Base-by-base conservation (phyloP, 176 grass and related monocot species). In the Saccharum officinarum region DNA sequence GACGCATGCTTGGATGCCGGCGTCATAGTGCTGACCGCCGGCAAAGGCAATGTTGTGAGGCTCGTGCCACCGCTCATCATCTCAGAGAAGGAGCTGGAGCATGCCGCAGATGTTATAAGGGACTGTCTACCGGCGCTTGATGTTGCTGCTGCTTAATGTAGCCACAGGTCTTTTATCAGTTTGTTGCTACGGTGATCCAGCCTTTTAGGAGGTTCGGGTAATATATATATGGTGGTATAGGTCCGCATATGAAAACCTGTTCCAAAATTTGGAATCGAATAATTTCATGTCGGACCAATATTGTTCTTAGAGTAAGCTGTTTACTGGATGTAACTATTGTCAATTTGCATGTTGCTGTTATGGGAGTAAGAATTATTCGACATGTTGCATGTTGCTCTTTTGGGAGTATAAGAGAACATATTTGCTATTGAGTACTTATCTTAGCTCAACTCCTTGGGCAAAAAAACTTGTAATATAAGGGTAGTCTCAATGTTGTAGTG, bases 41-140 rank as follows among this genome's bases (percentile, higher is more conserved):
- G 97, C 28, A 95, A 94, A 67, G 97, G 93, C 64, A 94, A 98
- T 86, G 97, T 98, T 0, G 86, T 95, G 17, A 89, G 97, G 86
- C 80, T 94, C 0, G 91, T 95, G 20, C 97, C 93, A 1, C 93
- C 91, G 5, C 86, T 95, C 52, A 85, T 94, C 82, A 84, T 98
- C 65, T 94, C 96, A 0, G 91, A 90, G 33, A 83, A 90, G 86
- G 97, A 98, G 87, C 81, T 98, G 44, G 91, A 89, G 57, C 90
- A 86, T 6, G 89, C 91, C 2, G 93, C 81, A 0, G 89, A 92
- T 64, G 77, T 94, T 37, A 89, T 92, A 59, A 75, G 91, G 79
- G 76, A 92, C 5, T 92, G 96, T 76, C 80, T 98, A 63, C 89
- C 90, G 39, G 84, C 63, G 15, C 86, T 93, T 76, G 89, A 83